Conservation (phyloP, 495 filamentous ascomycete species). For the Penicillium desertorum region DNA sequence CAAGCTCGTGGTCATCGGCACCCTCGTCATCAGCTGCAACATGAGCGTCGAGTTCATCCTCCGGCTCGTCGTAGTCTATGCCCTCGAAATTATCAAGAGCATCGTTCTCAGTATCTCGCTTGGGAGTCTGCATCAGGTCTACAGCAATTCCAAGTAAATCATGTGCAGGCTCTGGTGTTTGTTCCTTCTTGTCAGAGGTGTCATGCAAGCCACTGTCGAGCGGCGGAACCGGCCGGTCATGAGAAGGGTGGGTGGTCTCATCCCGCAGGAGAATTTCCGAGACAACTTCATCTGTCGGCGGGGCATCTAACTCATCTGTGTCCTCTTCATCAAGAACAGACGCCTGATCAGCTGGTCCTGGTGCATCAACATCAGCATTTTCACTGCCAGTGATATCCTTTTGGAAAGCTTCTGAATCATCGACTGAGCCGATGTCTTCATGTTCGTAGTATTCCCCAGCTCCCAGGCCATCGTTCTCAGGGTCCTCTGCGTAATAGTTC, state of each 20-base stretch:
- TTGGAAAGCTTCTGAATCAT: conserved; percentile 13
- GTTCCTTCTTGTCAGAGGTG: conserved; percentile 14
- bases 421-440: conserved; percentile 19
- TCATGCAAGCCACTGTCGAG: conserved; percentile 17
- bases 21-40: conserved; percentile 2
- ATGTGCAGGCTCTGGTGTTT: conserved; percentile 28
- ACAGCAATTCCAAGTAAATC: conserved; percentile 36
- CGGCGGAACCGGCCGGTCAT: conserved; percentile 19
- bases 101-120: conserved; percentile 18
- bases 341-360: background rate
- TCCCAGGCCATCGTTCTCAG: conserved; percentile 15
- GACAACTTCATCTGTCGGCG: conserved; percentile 25
- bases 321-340: conserved; percentile 22
- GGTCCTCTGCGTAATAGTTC: conserved; percentile 8
- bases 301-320: conserved; percentile 17
- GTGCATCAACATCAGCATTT: conserved; percentile 13
- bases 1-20: conserved; percentile 21
- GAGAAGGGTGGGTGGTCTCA: conserved; percentile 20
- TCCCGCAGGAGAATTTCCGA: conserved; percentile 16
- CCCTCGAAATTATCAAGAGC: conserved; percentile 26
- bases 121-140: conserved; percentile 33
- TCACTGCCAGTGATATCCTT: conserved; percentile 22
- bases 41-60: conserved; percentile 11
- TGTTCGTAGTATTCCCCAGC: conserved; percentile 3
- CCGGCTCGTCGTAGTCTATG: conserved; percentile 16